Conservation (phyloP, 192 early-diverging fungal species). For the Umbelopsis isabellina region DNA sequence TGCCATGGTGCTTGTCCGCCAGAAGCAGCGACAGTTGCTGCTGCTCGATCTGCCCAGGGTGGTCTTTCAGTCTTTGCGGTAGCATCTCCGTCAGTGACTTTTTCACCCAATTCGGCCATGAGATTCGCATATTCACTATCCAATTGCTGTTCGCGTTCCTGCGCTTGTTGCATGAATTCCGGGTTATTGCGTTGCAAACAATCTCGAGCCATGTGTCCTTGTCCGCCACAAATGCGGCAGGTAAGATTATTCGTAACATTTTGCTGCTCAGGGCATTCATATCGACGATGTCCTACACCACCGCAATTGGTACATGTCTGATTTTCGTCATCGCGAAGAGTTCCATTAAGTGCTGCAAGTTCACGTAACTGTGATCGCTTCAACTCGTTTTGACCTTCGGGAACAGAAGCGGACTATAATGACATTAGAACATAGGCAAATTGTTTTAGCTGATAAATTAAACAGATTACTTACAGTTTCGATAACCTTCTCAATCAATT, state of each 20-base stretch:
- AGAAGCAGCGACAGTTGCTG: constrained; percentile 22
- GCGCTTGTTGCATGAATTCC: constrained; percentile 66
- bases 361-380: constrained; percentile 95
- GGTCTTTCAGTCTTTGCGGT: constrained; percentile 20
- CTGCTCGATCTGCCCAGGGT: constrained; percentile 41
- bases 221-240: constrained; percentile 87
- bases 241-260: constrained; percentile 87
- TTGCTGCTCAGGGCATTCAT: constrained; percentile 86
- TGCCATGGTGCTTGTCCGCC: constrained; percentile 43
- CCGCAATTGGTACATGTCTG: constrained; percentile 96
- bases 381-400: constrained; percentile 94
- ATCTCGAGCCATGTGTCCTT: constrained; percentile 93
- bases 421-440: constrained; percentile 3
- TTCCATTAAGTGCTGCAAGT: constrained; percentile 94
- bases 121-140: constrained; percentile 90
- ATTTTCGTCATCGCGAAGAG: constrained; percentile 92
- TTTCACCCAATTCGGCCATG: constrained; percentile 93
- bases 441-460: background rate
- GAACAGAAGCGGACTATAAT: constrained; percentile 76
- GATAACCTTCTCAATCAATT: constrained; percentile 91
- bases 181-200: constrained; percentile 89
- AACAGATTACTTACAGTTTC: constrained; percentile 67
- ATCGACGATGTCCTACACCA: constrained; percentile 83
- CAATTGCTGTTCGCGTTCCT: constrained; percentile 82
- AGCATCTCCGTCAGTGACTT: constrained; percentile 38